Percentiles rank a stretch among this genome's conserved stretches.
Evolutionary conservation across 768 basidiomycete species (phyloP).

Genomic region (Lactarius tabidus): DNA sequence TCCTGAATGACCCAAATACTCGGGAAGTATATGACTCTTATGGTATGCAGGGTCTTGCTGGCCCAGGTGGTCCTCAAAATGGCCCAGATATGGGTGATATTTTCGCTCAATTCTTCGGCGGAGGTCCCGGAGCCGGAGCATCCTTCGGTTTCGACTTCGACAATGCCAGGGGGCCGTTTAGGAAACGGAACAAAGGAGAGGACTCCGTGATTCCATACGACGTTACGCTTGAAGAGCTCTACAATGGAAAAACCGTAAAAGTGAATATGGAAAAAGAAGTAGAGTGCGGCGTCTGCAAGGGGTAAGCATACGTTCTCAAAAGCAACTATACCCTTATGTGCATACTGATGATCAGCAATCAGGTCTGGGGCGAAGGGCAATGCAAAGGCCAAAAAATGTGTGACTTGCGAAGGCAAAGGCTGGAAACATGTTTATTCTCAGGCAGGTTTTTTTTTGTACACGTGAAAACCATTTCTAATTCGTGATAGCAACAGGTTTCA

Average conservation of each 20-base stretch:
- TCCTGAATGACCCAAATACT: constrained; percentile 63
- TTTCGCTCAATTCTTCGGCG: constrained; percentile 70
- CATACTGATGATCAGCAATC: constrained; percentile 19
- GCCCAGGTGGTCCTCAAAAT: constrained; percentile 40
- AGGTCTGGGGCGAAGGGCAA: constrained; percentile 80
- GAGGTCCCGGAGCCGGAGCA: constrained; percentile 40
- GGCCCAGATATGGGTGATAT: constrained; percentile 59
- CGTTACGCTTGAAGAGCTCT: constrained; percentile 88
- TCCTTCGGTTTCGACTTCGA: constrained; percentile 66
- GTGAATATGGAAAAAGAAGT: constrained; percentile 87
- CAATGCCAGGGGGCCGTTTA: constrained; percentile 29
- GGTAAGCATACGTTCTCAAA: constrained; percentile 43
- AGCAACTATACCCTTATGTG: constrained; percentile 17
- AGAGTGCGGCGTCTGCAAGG: constrained; percentile 75
- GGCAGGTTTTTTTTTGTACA: constrained; percentile 32
- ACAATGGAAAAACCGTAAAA: constrained; percentile 84
- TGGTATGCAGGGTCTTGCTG: constrained; percentile 66
- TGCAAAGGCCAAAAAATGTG: constrained; percentile 82
- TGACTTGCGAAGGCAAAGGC: constrained; percentile 80
- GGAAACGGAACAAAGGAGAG: constrained; percentile 53
- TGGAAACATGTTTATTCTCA: constrained; percentile 59
- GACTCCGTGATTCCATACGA: constrained; percentile 76
- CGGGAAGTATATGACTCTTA: constrained; percentile 68
- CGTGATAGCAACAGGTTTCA: constrained; percentile 35
- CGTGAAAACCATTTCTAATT: neutral